Base-by-base conservation (phyloP, 1,284 basidiomycete genomes). In the Ceratobasidium sp. region DNA sequence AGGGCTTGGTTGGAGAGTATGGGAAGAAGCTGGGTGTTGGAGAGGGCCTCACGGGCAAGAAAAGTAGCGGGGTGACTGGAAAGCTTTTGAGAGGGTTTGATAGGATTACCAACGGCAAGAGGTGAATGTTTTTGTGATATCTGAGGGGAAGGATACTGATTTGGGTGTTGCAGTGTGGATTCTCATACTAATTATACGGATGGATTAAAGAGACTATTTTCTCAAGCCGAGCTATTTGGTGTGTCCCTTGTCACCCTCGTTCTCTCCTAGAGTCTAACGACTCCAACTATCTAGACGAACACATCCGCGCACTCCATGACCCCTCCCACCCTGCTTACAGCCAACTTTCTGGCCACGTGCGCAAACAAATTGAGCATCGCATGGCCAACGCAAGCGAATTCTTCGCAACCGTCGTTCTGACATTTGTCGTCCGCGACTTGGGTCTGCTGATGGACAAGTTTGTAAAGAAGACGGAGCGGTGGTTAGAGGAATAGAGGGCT, bases 21-120 rank as follows among this genome's bases (percentile, higher is more conserved):
- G 90, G 90, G 51, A 97, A 95, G 85, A 98, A 97, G 83, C 84
- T 98, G 46, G 91, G 94, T 5, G 89, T 96, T 74, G 91, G 92
- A 74, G 91, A 93, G 83, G 91, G 92, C 13, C 89, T 90, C 64
- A 77, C 75, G 68, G 85, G 88, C 46, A 95, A 93, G 86, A 95
- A 95, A 84, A 88, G 86, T 75, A 88, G 87, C 41, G 86, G 86
- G 73, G 89, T 89, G 94, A 88, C 93, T 58, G 90, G 90, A 76
- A 95, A 93, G 81, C 84, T 97, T 58, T 90, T 90, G 73, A 88
- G 93, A 77, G 89, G 90, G 77, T 87, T 98, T 78, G 95, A 98
- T 83, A 94, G 95, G 81, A 90, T 98, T 79, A 94, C 94, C 49
- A 95, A 91, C 77, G 92, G 91, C 75, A 95, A 95, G 83, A 94